Evolutionary conservation across 495 filamentous ascomycete genomes (phyloP).

Genomic region (Lepidopterella palustris): DNA sequence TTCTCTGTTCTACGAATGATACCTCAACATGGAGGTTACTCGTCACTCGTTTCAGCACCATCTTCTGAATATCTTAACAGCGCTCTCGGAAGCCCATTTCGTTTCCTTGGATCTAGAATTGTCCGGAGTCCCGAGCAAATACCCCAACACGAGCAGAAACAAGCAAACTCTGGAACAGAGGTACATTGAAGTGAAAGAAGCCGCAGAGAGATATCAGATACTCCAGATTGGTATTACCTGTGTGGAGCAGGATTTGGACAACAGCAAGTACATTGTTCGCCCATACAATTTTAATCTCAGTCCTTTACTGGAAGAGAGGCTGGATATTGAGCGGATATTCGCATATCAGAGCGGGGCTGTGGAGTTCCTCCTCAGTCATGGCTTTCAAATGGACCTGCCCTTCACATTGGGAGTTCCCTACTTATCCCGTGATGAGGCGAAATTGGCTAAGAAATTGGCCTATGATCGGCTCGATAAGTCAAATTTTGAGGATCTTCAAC

Average conservation of each 20-base stretch:
- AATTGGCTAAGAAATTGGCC: slow-evolving; percentile 37
- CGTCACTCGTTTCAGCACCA: slow-evolving; percentile 46
- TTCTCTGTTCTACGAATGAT: not conserved
- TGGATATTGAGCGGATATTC: slow-evolving; percentile 52
- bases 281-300: slow-evolving; percentile 66
- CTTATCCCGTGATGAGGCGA: slow-evolving; percentile 60
- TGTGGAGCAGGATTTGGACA: slow-evolving; percentile 47
- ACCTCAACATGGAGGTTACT: slow-evolving; percentile 57
- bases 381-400: slow-evolving; percentile 55
- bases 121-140: slow-evolving; percentile 53
- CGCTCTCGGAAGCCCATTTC: slow-evolving; percentile 56
- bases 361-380: slow-evolving; percentile 54
- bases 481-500: slow-evolving; percentile 43
- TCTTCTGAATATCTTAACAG: slow-evolving; percentile 53
- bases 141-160: slow-evolving; percentile 10
- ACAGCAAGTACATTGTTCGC: slow-evolving; percentile 52
- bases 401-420: slow-evolving; percentile 60
- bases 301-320: slow-evolving; percentile 43
- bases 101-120: slow-evolving; percentile 73
- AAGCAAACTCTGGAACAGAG: slow-evolving; percentile 49
- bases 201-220: slow-evolving; percentile 64
- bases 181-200: slow-evolving; percentile 58
- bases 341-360: slow-evolving; percentile 51
- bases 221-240: slow-evolving; percentile 73
- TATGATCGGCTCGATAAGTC: slow-evolving; percentile 35